Evolutionary conservation across 306 rosid species (phyloP), one percentile per base, ranked within the genome.

Genomic region (Trichosanthes cucumerina): DNA sequence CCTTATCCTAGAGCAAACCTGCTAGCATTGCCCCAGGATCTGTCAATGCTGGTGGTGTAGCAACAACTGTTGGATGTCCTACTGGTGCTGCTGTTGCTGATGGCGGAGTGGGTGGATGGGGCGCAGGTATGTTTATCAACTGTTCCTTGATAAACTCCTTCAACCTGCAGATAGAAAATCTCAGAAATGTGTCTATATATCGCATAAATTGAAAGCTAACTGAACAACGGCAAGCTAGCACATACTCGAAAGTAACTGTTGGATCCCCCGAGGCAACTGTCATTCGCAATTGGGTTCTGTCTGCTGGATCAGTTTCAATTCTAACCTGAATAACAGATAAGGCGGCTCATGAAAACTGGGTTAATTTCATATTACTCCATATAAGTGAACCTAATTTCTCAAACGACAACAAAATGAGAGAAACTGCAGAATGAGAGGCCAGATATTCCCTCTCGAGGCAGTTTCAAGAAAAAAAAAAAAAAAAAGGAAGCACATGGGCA

Each of bases 11-110:
- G 86, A 96, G 87, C 82, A 96, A 87, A 77, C 98, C 98, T 15
- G 99, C 99, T 80, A 96, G 90, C 89, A 89, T 76, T n/a, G 99
- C 98, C 80, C 99, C 99, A 0, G 99, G 99, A 80, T 93, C 99
- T 1, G 86, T 84, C 80, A 81, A 63, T 81, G 92, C 87, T 36
- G 89, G 78, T 54, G 88, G 79, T 0, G 88, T 87, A 16, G 88
- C 50, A 81, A 82, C 50, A 81, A 82, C 81, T 36, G 81, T 43
- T 15, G 89, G 91, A 80, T 88, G 97, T 64, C 78, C 88, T 74
- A 76, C 84, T 3, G 90, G 83, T 78, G 92, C 83, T 43, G 90
- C 8, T 19, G 90, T 3, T 19, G 28, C 68, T 16, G 91, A 88
- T 60, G 89, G 82, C 53, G 82, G 89, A 14, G 75, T 77, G 18